Evolutionary conservation across 805 yeast species (phyloP), one percentile per base, ranked within the genome.

Genomic region (Blastobotrys parvus): DNA sequence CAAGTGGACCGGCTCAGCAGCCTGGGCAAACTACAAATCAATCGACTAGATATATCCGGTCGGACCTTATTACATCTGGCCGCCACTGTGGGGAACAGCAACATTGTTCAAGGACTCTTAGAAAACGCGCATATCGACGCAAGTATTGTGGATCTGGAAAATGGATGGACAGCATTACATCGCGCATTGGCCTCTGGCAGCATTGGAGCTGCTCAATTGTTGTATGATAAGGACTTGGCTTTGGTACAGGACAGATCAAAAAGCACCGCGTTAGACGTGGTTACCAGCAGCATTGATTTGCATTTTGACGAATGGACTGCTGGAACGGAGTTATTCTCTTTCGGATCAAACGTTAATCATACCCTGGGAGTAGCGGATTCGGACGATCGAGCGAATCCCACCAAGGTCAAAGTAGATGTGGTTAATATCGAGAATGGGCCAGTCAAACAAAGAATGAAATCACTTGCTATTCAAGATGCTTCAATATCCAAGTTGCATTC

Each of bases 131-230:
- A 71, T 15, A 55, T 74, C 18, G 76, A 78, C 42, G 51, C 70
- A 2, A 52, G 62, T 2, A 53, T 71, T 0, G 61, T 67, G 2
- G 96, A 89, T 59, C 66, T 65, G 41, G 96, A 88, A 60, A 85
- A 76, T 56, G 82, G 86, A 1, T 88, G 94, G 82, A 82, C 84
- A 35, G 76, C 86, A 20, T 65, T 89, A 22, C 96, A 89, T 59
- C 74, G 78, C 46, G 76, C 87, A 3, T 63, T 83, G 11, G 75
- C 68, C 50, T 63, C 73, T 48, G 82, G 78, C 27, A 68, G 80
- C 43, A 62, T 80, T 55, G 32, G 39, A 6, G 21, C 17, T 17
- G 78, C 80, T 7, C 71, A 68, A 42, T 59, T 61, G 5, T 50
- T 78, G 7, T 42, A 75, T 7, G 57, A 58, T 21, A 50, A 56